Conservation (phyloP, 345 rosid genomes). For the Pugionium cornutum region DNA sequence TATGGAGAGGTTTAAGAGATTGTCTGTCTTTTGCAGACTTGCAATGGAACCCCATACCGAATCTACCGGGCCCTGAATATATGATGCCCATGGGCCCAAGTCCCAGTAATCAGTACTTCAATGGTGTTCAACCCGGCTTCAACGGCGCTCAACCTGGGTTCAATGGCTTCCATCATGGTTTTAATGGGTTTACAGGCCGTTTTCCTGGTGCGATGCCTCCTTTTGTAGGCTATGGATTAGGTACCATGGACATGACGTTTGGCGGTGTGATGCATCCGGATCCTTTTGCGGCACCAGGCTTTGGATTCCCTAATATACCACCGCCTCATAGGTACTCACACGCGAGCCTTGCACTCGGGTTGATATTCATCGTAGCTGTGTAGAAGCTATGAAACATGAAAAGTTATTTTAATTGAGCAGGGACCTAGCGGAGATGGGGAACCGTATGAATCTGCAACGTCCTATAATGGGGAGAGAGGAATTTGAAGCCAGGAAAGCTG, state of each 20-base stretch:
- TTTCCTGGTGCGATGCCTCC: constrained; percentile 38
- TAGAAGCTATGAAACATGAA: neutral
- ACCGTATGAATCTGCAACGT: constrained; percentile 63
- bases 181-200: constrained; percentile 39
- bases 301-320: constrained; percentile 40
- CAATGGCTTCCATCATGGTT: constrained; percentile 40
- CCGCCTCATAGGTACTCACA: constrained; percentile 39
- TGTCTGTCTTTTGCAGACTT: constrained; percentile 48
- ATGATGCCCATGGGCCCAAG: constrained; percentile 86
- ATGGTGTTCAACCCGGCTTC: constrained; percentile 35
- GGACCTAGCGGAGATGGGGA: constrained; percentile 75
- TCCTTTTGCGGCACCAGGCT: constrained; percentile 35
- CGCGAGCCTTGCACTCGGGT: neutral
- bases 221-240: constrained; percentile 28
- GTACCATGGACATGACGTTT: constrained; percentile 35
- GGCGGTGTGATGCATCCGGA: constrained; percentile 32
- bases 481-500: constrained; percentile 92
- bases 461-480: constrained; percentile 94
- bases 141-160: constrained; percentile 39
- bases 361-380: too few species aligned
- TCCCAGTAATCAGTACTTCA: constrained; percentile 70
- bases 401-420: constrained; percentile 39
- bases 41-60: constrained; percentile 72
- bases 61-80: constrained; percentile 63
- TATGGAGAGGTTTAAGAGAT: constrained; percentile 24